phyloP scores from a whole-genome alignment of 352 stramenopile genomes.

The Vaucheria bursata region DNA sequence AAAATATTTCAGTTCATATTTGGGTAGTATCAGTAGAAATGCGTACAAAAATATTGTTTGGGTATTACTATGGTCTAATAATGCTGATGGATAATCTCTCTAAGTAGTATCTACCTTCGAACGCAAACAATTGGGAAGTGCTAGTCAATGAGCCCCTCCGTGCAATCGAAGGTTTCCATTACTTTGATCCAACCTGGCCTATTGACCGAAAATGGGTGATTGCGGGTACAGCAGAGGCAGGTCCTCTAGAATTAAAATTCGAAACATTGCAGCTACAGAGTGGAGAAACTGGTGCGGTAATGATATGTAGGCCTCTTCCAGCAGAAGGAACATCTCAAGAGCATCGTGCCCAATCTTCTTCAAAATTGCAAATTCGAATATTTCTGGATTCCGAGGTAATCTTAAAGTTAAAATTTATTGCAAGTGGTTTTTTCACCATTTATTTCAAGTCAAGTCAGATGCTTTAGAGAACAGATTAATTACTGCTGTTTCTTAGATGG shows the following conservation, averaged over 20 bases:
- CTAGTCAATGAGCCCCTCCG: background rate
- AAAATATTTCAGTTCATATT: too few species aligned
- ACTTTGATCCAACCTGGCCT: background rate
- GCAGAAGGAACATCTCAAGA: background rate
- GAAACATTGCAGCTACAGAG: background rate
- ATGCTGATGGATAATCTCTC: too few species aligned
- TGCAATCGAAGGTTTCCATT: background rate
- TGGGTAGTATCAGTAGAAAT: too few species aligned
- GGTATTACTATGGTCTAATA: too few species aligned
- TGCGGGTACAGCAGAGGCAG: constrained; percentile 12
- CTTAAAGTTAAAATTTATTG: too few species aligned
- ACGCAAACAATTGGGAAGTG: background rate
- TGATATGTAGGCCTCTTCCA: background rate
- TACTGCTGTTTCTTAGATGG: background rate
- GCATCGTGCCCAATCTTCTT: background rate
- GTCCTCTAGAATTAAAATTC: constrained; percentile 29
- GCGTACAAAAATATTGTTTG: too few species aligned
- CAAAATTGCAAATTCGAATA: too few species aligned
- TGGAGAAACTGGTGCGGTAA: background rate
- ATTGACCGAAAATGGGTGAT: constrained; percentile 44
- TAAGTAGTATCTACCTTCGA: background rate
- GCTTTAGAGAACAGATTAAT: too few species aligned
- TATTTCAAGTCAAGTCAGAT: too few species aligned
- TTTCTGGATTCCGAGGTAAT: too few species aligned
- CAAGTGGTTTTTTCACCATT: too few species aligned